Evolutionary conservation across 495 filamentous ascomycete species (phyloP), one percentile per base, ranked within the genome.

Genomic region (Neurospora sp.): DNA sequence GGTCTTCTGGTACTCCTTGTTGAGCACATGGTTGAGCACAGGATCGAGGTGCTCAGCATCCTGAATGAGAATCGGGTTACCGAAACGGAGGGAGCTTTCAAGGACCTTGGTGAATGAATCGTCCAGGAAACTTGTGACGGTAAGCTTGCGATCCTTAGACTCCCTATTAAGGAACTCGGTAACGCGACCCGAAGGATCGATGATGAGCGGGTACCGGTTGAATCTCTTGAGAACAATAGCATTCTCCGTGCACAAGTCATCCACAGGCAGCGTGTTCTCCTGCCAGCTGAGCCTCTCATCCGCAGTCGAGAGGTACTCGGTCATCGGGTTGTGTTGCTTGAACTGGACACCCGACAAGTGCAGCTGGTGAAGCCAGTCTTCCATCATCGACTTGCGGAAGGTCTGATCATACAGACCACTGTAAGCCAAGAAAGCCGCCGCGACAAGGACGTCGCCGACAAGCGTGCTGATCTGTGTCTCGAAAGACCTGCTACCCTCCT

Each of bases 1-100:
- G n/a, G 96, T 99, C 84, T 94, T 97, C 82, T 99, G 96, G 82
- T 99, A 98, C 78, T 99, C 96, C 81, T 98, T 98, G 84, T 99
- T 99, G 81, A 99, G 89, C 69, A 99, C 94, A 78, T 99, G 96
- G 80, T 97, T 99, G 78, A 99, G 90, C 71, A 99, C 92, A 7
- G 96, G 96, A 79, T 99, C 96, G 71, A 99, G 83, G 79, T 98
- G 92, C 82, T 99, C 96, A 5, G 96, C 96, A 82, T 99, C 96
- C 81, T 99, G 96, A 76, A 99, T 98, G 70, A 99, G 89, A 75
- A 99, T 98, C 5, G 96, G 95, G 77, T 98, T 98, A 75, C 96
- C 96, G 83, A 99, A 99, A 80, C 96, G 92, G 70, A 99, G 88
- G 23, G 94, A 94, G 78, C 94, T 97, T 79, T 98, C 96, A 14